Evolutionary conservation across 495 filamentous ascomycete genomes (phyloP).

Genomic region (Aspergillus ellipticus): DNA sequence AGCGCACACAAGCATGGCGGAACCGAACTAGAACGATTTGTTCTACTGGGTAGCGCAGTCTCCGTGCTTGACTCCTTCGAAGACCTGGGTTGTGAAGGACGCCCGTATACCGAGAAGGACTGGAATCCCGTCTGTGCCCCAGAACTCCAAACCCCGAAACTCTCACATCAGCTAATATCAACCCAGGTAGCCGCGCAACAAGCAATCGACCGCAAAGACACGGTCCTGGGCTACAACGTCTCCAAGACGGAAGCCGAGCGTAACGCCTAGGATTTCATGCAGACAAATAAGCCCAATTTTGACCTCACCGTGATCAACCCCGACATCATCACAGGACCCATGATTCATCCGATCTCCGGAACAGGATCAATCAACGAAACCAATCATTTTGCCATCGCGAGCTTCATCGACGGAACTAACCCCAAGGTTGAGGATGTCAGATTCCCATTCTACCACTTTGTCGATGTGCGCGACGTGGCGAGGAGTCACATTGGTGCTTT

Average conservation of each 20-base stretch:
- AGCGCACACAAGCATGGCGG: slow-evolving; percentile 22
- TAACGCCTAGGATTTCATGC: slow-evolving; percentile 36
- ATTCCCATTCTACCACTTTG: slow-evolving; percentile 30
- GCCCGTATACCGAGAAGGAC: slow-evolving; percentile 33
- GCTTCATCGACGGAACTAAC: slow-evolving; percentile 30
- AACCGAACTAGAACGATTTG: slow-evolving; percentile 26
- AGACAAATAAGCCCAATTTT: slow-evolving; percentile 27
- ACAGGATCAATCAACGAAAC: slow-evolving; percentile 29
- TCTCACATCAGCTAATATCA: neutral
- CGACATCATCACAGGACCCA: slow-evolving; percentile 31
- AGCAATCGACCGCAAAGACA: slow-evolving; percentile 25
- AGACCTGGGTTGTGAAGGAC: slow-evolving; percentile 19
- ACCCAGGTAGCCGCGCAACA: slow-evolving; percentile 26
- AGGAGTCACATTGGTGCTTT: slow-evolving; percentile 32
- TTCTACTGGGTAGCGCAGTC: slow-evolving; percentile 26
- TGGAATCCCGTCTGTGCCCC: slow-evolving; percentile 39
- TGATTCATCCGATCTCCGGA: slow-evolving; percentile 25
- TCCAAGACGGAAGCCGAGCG: slow-evolving; percentile 35
- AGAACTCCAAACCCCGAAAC: no score
- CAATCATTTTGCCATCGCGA: slow-evolving; percentile 27
- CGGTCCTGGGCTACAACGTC: slow-evolving; percentile 30
- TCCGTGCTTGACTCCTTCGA: slow-evolving; percentile 26
- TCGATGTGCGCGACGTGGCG: slow-evolving; percentile 38
- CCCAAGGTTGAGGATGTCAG: slow-evolving; percentile 19
- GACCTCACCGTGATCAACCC: slow-evolving; percentile 36